Evolutionary conservation across 176 grass and related monocot species (phyloP), one percentile per base, ranked within the genome.

Genomic region (Triticum dicoccoides): DNA sequence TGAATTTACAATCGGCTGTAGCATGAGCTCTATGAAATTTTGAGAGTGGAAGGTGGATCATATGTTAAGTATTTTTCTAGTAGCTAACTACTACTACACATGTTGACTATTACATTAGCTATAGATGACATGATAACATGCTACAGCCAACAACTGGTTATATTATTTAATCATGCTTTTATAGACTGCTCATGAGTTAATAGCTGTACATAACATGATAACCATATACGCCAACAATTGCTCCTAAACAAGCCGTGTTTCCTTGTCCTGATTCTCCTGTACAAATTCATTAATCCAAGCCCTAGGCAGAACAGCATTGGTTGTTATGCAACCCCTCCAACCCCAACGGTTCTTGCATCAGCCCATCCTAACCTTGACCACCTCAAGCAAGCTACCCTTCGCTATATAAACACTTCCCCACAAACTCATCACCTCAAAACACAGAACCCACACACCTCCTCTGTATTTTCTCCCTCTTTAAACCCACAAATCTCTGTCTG

Each of bases 311-410:
- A n/a, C 9, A 61, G 4, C 25, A 39, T 33, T 34, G 89, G 80
- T 87, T 47, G 89, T 91, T 91, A 91, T 82, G 71, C 89, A 59
- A 85, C 51, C 5, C 2, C 51, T 54, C 51, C 51, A 18, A 54
- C 89, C 77, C 70, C 89, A 91, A 88, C 86, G 42, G 86, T 85
- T 81, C 41, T 81, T 75, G 81, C 89, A 13, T 69, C 81, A 69
- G 0, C 25, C 32, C 11, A 0, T 61, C 76, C 74, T 78, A 17
- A 11, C 32, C 15, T 32, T 73, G 11, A 15, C 68, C 29, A 3
- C 8, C 35, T 85, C 79, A 58, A 73, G 41, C 73, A 86, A 56
- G 44, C 59, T 17, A 5, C 32, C 69, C 37, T 12, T 24, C 39
- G 24, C 7, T 82, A 82, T 88, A 85, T 85, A 81, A 64, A 69